Percentiles rank a stretch among this genome's conserved stretches.
phyloP scores from a whole-genome alignment of 306 rosid genomes.

The Hippophae rhamnoides region DNA sequence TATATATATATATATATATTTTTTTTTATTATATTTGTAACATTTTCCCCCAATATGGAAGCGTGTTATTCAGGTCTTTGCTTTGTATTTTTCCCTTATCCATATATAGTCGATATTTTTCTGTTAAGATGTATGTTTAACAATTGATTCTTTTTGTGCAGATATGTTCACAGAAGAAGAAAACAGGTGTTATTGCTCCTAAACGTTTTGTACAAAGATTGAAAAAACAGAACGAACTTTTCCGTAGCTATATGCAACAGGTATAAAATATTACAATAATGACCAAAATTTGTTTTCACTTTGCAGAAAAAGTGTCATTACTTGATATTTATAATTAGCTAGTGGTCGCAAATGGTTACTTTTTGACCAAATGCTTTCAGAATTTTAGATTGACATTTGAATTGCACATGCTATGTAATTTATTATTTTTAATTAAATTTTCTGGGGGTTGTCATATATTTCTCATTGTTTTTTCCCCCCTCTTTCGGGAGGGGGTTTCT shows the following conservation, averaged over 20 bases:
- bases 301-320: not conserved
- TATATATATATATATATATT: too few relatives aligned
- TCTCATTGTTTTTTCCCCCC: too few relatives aligned
- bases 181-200: conserved; percentile 98
- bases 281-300: not conserved
- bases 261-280: conserved; percentile 27
- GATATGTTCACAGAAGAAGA: conserved; percentile 98
- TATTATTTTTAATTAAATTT: too few relatives aligned
- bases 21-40: too few relatives aligned
- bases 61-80: too few relatives aligned
- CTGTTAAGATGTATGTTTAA: conserved; percentile 13
- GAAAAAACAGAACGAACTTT: conserved; percentile 92
- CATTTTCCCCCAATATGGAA: too few relatives aligned
- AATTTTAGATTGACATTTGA: too few relatives aligned
- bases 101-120: not conserved
- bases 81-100: too few relatives aligned
- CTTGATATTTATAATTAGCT: not conserved
- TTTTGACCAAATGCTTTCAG: too few relatives aligned
- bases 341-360: not conserved
- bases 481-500: too few relatives aligned
- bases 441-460: too few relatives aligned
- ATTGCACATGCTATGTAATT: too few relatives aligned
- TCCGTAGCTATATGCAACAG: conserved; percentile 99
- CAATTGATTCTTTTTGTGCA: conserved; percentile 26
- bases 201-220: conserved; percentile 96